Evolutionary conservation across 164 flowering plant genomes (phyloP), one percentile per base, ranked within the genome.

Genomic region (Liriodendron chinense): DNA sequence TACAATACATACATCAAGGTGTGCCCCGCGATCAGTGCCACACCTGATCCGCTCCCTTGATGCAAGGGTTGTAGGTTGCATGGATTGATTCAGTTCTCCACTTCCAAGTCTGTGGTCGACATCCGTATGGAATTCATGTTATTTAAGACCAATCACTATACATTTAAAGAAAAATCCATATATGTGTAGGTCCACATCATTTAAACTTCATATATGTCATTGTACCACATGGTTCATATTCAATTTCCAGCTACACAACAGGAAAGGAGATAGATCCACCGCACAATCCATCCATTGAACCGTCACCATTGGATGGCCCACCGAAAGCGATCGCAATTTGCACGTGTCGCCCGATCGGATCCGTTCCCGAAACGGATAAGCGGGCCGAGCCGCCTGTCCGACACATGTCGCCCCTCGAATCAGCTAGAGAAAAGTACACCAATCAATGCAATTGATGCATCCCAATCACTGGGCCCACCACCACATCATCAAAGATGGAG

Each of bases 261-360:
- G 21, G 21, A 10, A 0, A 57, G n/a, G n/a, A 14, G n/a, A 64
- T 4, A 64, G 21, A 22, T 64, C 21, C 25, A 64, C 23, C 70
- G 18, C 70, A 26, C 47, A 23, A 67, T 3, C 6, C 18, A 14
- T 9, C 21, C 49, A 67, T 67, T 43, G 16, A 67, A 47, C 9
- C 14, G 1, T 69, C 43, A 53, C 56, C 47, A 26, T 18, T 43
- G 53, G 7, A 22, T 20, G 22, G 1, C 24, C 57, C 23, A 24
- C 53, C 43, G 48, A 66, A 1, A 74, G 48, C 16, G 70, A 74
- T 50, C 9, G 20, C 48, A 67, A 64, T 56, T 66, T 20, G 74
- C 74, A 72, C 68, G 66, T 72, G 68, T 57, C 74, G 43, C 20
- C 25, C 26, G 23, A 34, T 43, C 24, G 49, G 18, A 62, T 72